Conservation (phyloP, 2,329 filamentous ascomycete genomes). For the Aspergillus japonicus region DNA sequence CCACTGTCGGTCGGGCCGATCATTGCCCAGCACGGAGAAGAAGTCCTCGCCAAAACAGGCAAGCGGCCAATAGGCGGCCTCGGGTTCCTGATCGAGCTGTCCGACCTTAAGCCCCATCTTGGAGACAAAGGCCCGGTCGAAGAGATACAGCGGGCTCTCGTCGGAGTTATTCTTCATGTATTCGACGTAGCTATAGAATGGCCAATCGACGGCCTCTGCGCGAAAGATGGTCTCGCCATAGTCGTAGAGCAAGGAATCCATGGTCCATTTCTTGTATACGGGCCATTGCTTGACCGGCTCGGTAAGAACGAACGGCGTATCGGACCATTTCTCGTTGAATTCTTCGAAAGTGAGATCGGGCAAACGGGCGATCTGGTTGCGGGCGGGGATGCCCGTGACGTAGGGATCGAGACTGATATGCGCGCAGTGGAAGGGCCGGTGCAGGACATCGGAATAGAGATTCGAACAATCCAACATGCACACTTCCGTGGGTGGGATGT, state of each 20-base stretch:
- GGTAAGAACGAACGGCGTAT: slow-evolving; percentile 83
- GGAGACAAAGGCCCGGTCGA: slow-evolving; percentile 80
- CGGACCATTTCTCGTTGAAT: slow-evolving; percentile 73
- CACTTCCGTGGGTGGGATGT: slow-evolving; percentile 53
- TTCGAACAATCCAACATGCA: slow-evolving; percentile 68
- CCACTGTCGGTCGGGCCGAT: slow-evolving; percentile 88
- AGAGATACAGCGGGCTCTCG: slow-evolving; percentile 89
- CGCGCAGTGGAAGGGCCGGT: slow-evolving; percentile 87
- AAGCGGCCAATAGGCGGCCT: slow-evolving; percentile 72
- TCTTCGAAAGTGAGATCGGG: slow-evolving; percentile 67
- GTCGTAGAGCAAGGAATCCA: slow-evolving; percentile 62
- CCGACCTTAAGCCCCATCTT: slow-evolving; percentile 76
- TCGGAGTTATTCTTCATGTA: slow-evolving; percentile 81
- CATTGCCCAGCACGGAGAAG: slow-evolving; percentile 72
- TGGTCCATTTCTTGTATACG: slow-evolving; percentile 70
- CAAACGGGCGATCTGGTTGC: slow-evolving; percentile 72
- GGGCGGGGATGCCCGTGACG: slow-evolving; percentile 65
- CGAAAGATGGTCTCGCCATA: slow-evolving; percentile 72
- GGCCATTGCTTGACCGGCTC: slow-evolving; percentile 80
- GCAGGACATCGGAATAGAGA: slow-evolving; percentile 86
- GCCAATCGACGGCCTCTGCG: slow-evolving; percentile 93
- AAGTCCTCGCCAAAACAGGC: slow-evolving; percentile 83
- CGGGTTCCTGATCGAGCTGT: slow-evolving; percentile 35
- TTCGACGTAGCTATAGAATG: slow-evolving; percentile 71
- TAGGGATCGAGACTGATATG: slow-evolving; percentile 69